phyloP scores from a whole-genome alignment of 176 grass and related monocot genomes.

The Bromus sterilis region DNA sequence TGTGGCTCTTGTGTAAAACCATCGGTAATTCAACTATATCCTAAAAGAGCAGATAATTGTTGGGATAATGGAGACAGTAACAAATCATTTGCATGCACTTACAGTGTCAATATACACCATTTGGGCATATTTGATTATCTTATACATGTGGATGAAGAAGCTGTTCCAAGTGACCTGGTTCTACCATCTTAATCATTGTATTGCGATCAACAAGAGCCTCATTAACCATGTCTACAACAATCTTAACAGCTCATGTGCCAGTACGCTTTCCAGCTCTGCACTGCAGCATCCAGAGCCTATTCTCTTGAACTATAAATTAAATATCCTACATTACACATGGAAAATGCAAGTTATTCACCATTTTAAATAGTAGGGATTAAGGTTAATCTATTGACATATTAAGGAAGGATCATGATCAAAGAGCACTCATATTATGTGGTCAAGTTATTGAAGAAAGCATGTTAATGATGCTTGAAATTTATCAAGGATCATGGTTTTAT shows the following conservation, averaged over 20 bases:
- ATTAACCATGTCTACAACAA: constrained; percentile 84
- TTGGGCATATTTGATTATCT: background rate
- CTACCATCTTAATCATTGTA: constrained; percentile 83
- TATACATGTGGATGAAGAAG: constrained; percentile 99
- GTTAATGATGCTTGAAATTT: background rate
- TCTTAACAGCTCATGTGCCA: constrained; percentile 77
- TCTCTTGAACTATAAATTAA: constrained; percentile 95
- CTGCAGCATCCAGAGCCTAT: constrained; percentile 98
- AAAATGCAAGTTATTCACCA: background rate
- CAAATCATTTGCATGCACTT: background rate
- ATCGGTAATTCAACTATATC: background rate
- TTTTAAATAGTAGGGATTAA: background rate
- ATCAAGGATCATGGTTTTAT: background rate
- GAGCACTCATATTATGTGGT: background rate
- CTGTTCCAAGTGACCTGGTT: constrained; percentile 88
- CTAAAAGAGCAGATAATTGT: background rate
- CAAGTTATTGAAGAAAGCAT: background rate
- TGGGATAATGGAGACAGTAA: background rate
- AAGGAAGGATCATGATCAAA: background rate
- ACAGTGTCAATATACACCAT: background rate
- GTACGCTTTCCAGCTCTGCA: constrained; percentile 93
- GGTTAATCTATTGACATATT: background rate
- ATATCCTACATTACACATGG: constrained; percentile 59
- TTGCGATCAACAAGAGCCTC: constrained; percentile 67
- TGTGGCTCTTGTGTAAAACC: background rate